A percentile compares a stretch with the other conserved stretches of the same genome.
phyloP scores from a whole-genome alignment of 257 asterid species.

The Solanum sitiens region DNA sequence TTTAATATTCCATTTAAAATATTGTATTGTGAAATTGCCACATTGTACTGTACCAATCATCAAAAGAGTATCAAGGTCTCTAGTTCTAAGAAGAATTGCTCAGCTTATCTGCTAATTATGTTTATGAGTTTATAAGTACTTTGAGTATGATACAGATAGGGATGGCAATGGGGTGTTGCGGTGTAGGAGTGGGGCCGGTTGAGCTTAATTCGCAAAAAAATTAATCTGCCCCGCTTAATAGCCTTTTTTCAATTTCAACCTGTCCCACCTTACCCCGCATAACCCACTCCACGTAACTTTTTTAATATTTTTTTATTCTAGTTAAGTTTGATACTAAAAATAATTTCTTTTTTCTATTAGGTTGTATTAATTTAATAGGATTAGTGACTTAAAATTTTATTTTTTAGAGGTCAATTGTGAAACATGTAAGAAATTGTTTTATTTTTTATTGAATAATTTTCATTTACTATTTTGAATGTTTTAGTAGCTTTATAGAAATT shows the following conservation, averaged over 20 bases:
- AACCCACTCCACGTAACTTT: too few species aligned
- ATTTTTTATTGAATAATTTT: too few species aligned
- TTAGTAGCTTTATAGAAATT: not conserved
- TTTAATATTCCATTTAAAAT: not conserved
- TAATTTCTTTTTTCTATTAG: too few species aligned
- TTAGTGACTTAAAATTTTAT: too few species aligned
- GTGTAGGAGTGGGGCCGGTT: not conserved
- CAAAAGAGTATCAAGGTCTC: not conserved
- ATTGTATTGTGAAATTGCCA: not conserved
- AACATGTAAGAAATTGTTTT: too few species aligned
- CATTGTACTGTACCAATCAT: not conserved
- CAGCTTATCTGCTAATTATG: not conserved
- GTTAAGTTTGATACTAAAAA: not conserved
- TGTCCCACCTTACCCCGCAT: accelerated
- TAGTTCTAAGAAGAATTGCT: not conserved
- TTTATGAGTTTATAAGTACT: not conserved
- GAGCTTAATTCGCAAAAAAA: not conserved
- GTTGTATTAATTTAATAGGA: too few species aligned
- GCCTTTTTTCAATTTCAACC: not conserved
- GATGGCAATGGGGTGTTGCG: not conserved
- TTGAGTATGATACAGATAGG: not conserved
- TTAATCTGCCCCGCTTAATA: not conserved
- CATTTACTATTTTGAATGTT: not conserved
- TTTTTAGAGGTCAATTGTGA: too few species aligned
- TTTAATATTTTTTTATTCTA: too few species aligned